These are phyloP conservation scores for Agrocybe pediades DNA, from an alignment of 768 basidiomycete genomes.

Conservation along the genomic window DNA sequence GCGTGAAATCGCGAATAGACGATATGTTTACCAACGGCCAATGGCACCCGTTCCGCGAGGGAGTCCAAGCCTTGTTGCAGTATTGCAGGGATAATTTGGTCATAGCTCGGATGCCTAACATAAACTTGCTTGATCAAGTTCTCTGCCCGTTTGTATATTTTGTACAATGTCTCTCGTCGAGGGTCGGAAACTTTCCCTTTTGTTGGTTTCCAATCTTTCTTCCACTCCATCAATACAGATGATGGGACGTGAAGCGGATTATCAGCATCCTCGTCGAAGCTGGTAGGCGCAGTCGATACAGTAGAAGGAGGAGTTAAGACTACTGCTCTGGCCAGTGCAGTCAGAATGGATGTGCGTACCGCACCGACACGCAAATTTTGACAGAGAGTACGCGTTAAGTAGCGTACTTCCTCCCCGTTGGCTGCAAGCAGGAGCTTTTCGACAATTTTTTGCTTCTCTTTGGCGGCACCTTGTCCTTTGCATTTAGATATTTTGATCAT, in stretches of 20 bases:
- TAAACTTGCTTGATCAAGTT: constrained; percentile 70
- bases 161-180: constrained; percentile 35
- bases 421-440: constrained; percentile 84
- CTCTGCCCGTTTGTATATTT: constrained; percentile 59
- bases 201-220: constrained; percentile 14
- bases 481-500: constrained; percentile 66
- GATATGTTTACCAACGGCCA: constrained; percentile 63
- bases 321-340: constrained; percentile 77
- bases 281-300: constrained; percentile 9
- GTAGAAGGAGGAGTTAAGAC: constrained; percentile 54
- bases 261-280: constrained; percentile 13
- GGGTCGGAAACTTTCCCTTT: constrained; percentile 27
- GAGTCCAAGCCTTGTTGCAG: constrained; percentile 61
- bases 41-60: constrained; percentile 59
- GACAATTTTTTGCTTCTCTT: constrained; percentile 75
- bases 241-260: constrained; percentile 24
- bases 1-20: too few relatives aligned
- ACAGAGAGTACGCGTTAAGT: constrained; percentile 72
- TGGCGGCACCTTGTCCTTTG: constrained; percentile 77
- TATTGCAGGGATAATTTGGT: constrained; percentile 63
- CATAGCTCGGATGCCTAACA: constrained; percentile 77
- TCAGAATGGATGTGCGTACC: constrained; percentile 79
- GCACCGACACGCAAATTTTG: constrained; percentile 87
- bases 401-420: constrained; percentile 86
- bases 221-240: constrained; percentile 28